Evolutionary conservation across 2,329 filamentous ascomycete species (phyloP).

Genomic region (Pseudogymnoascus sp.): DNA sequence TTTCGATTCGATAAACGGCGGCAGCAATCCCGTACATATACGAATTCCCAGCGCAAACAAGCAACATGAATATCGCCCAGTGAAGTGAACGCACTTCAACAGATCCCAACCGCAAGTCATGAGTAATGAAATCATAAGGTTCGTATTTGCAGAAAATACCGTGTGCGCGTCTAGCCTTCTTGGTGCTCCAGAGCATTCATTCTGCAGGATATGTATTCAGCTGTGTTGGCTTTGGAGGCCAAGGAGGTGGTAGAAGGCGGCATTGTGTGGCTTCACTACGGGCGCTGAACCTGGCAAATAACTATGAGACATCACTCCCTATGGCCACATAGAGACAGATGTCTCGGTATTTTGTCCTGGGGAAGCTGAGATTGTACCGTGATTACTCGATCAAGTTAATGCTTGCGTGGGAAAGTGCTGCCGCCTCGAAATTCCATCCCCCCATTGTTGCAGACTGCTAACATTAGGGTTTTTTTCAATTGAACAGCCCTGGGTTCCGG

Average conservation of each 20-base stretch:
- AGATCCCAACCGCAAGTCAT: conserved; percentile 16
- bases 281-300: conserved; percentile 57
- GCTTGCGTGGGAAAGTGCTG: conserved; percentile 98
- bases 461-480: conserved; percentile 28
- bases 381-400: conserved; percentile 98
- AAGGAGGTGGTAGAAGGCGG: not conserved
- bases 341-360: conserved; percentile 25
- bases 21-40: conserved; percentile 40
- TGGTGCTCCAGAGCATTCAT: not conserved
- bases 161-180: conserved; percentile 13
- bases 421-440: conserved; percentile 51
- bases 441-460: conserved; percentile 31
- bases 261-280: conserved; percentile 63
- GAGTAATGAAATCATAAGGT: conserved; percentile 29
- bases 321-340: conserved; percentile 19
- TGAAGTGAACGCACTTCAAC: conserved; percentile 17
- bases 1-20: conserved; percentile 47
- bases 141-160: conserved; percentile 27
- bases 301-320: conserved; percentile 40
- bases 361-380: conserved; percentile 94
- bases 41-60: conserved; percentile 1
- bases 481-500: conserved; percentile 68
- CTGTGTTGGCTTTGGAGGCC: conserved; percentile 3
- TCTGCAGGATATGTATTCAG: not conserved
- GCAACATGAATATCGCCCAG: conserved; percentile 15